Percentiles rank a stretch among this genome's conserved stretches.
Evolutionary conservation across 2,329 filamentous ascomycete genomes (phyloP).

Genomic region (Epicoccum sorghinum): DNA sequence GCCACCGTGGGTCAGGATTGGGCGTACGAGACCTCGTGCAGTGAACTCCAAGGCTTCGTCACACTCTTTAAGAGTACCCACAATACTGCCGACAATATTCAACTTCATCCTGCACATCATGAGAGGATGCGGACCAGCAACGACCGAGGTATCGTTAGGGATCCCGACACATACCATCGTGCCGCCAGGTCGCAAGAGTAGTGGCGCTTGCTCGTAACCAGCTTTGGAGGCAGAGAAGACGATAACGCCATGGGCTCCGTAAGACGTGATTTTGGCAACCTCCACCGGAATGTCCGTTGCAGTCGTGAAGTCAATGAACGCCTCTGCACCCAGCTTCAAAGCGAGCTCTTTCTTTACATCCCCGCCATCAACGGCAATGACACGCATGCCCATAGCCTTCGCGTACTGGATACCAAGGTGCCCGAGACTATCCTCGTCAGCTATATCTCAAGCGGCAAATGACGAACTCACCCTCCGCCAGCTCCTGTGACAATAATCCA

Average conservation of each 20-base stretch:
- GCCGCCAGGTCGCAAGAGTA: constrained; percentile 33
- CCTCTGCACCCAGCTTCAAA: constrained; percentile 59
- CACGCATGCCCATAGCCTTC: constrained; percentile 61
- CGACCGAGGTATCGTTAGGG: constrained; percentile 28
- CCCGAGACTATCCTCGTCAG: constrained; percentile 29
- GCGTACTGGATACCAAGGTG: constrained; percentile 47
- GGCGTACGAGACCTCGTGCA: constrained; percentile 50
- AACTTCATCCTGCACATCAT: constrained; percentile 49
- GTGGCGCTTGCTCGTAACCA: constrained; percentile 40
- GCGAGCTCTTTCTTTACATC: constrained; percentile 55
- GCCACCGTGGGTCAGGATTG: constrained; percentile 48
- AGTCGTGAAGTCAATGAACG: constrained; percentile 61
- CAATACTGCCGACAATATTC: constrained; percentile 52
- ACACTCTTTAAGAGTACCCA: constrained; percentile 53
- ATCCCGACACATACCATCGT: constrained; percentile 41
- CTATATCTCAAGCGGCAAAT: neutral
- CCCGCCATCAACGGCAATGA: constrained; percentile 62
- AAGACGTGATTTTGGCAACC: constrained; percentile 52
- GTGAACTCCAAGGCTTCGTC: constrained; percentile 55
- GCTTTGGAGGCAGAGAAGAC: constrained; percentile 67
- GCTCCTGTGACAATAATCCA: constrained; percentile 49
- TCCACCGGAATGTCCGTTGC: constrained; percentile 67
- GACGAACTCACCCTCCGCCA: constrained; percentile 36
- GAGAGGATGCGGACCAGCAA: constrained; percentile 44
- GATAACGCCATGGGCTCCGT: constrained; percentile 83